Evolutionary conservation across 225 moss, liverwort and hornwort species (phyloP).

Genomic region (Climacium dendroides): DNA sequence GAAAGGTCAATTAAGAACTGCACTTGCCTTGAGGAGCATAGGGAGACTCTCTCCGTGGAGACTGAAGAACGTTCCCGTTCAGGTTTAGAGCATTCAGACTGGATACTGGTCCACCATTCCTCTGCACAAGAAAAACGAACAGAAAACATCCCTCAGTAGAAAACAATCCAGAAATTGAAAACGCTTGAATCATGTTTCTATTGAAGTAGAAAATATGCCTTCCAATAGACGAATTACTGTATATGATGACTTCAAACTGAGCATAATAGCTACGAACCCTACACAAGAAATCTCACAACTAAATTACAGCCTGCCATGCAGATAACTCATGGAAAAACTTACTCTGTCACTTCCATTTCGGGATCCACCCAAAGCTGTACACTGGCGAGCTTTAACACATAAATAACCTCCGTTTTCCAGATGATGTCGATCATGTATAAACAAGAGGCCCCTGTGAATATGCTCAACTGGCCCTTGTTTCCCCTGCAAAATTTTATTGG

Average conservation of each 20-base stretch:
- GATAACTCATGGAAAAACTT: constrained; percentile 1
- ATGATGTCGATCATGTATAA: constrained; percentile 95
- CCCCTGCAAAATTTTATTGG: constrained; percentile 31
- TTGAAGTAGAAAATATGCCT: neutral
- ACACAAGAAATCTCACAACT: neutral
- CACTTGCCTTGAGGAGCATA: constrained; percentile 33
- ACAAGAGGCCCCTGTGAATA: constrained; percentile 74
- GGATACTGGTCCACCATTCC: constrained; percentile 27
- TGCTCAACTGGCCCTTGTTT: constrained; percentile 99
- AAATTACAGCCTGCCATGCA: neutral
- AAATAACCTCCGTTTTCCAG: constrained; percentile 91
- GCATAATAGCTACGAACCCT: neutral
- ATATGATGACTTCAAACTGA: neutral
- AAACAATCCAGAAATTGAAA: neutral
- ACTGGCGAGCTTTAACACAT: constrained; percentile 67
- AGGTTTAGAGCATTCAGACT: constrained; percentile 30
- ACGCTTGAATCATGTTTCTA: neutral
- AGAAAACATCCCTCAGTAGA: neutral
- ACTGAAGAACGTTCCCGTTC: constrained; percentile 73
- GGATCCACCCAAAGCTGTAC: constrained; percentile 81
- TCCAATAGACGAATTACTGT: neutral
- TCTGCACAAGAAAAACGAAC: constrained; percentile 13
- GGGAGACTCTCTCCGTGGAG: constrained; percentile 61
- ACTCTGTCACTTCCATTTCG: constrained; percentile 59
- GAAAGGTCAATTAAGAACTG: neutral